Conservation (phyloP, 257 asterid genomes). For the Nicotiana undulata region DNA sequence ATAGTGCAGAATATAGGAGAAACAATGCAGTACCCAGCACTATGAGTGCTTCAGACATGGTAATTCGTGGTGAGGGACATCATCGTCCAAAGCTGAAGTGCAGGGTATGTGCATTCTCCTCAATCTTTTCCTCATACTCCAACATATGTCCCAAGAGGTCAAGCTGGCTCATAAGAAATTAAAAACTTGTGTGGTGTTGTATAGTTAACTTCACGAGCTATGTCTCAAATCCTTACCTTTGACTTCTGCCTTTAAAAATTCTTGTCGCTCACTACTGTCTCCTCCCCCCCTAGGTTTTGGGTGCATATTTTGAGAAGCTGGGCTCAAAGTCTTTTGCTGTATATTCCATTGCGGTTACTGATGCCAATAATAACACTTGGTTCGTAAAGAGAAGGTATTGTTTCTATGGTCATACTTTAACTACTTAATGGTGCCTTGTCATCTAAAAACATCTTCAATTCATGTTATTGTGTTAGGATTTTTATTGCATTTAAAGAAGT, state of each 20-base stretch:
- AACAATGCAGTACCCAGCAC: constrained; percentile 27
- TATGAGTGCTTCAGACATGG: constrained; percentile 56
- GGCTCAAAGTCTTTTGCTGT: constrained; percentile 96
- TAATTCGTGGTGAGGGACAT: constrained; percentile 48
- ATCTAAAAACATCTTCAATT: neutral
- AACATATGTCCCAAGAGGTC: neutral
- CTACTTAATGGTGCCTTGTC: neutral
- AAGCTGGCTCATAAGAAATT: neutral
- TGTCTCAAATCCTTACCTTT: neutral
- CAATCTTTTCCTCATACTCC: constrained; percentile 9
- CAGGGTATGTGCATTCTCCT: constrained; percentile 50
- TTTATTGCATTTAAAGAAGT: neutral
- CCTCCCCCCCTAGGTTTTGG: constrained; percentile 55
- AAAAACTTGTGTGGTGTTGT: neutral
- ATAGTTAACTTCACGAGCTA: neutral
- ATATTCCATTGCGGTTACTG: constrained; percentile 82
- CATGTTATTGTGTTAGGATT: neutral
- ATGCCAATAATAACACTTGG: constrained; percentile 72
- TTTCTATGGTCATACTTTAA: constrained; percentile 14
- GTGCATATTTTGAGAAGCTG: constrained; percentile 92
- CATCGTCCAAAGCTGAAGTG: constrained; percentile 72
- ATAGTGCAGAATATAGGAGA: constrained; percentile 44
- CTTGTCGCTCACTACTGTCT: neutral
- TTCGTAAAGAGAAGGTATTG: constrained; percentile 88
- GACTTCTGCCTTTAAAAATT: neutral